A percentile compares a stretch with the other conserved stretches of the same genome.
phyloP scores from a whole-genome alignment of 768 basidiomycete species.

The Pleurotus cornucopiae region DNA sequence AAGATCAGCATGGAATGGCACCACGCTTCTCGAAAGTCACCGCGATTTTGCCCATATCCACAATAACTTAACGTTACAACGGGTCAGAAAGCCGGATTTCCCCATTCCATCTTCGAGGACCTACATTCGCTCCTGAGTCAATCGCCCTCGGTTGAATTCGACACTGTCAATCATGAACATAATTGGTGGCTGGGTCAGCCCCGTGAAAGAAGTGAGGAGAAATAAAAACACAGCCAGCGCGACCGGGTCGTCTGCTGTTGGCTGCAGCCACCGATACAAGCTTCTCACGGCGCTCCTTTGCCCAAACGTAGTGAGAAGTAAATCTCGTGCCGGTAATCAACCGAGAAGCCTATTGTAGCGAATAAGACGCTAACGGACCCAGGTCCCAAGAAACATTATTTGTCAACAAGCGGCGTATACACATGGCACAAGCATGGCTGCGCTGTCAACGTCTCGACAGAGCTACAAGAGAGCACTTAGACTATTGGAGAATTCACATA shows the following conservation, averaged over 20 bases:
- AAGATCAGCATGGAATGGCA: too few species aligned
- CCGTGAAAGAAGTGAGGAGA: background rate
- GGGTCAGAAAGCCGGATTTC: too few species aligned
- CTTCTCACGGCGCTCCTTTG: background rate
- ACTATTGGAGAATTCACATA: background rate
- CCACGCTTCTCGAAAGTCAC: too few species aligned
- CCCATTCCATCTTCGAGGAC: too few species aligned
- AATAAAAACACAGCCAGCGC: background rate
- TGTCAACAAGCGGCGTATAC: constrained; percentile 6
- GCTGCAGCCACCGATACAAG: constrained; percentile 1
- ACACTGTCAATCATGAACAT: too few species aligned
- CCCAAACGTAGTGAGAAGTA: constrained; percentile 9
- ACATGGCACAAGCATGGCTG: constrained; percentile 1
- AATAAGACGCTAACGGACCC: background rate
- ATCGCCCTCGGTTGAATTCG: too few species aligned
- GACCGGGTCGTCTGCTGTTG: background rate
- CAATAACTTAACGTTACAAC: too few species aligned
- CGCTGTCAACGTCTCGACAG: background rate
- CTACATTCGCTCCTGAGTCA: too few species aligned
- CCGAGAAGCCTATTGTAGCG: background rate
- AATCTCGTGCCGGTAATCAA: background rate
- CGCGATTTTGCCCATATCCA: too few species aligned
- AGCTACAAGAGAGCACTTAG: background rate
- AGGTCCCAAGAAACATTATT: background rate
- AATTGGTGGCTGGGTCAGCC: too few species aligned